Conservation (phyloP, 1,284 basidiomycete species). For the Porogramme epimiltina region DNA sequence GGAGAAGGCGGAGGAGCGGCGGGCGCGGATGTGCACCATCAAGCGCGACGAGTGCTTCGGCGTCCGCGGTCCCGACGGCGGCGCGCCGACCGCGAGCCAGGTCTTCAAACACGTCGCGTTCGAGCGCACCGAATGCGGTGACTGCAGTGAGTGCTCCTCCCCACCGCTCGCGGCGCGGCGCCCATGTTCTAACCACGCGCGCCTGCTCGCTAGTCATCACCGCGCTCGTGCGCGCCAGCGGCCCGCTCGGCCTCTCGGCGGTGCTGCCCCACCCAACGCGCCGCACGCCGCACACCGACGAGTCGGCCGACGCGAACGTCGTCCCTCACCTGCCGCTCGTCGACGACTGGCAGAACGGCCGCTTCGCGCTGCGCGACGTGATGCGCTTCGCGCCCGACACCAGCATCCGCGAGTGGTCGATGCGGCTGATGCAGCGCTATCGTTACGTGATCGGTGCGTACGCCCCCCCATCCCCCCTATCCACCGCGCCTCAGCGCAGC, state of each 20-base stretch:
- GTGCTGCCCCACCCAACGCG: constrained; percentile 41
- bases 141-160: constrained; percentile 42
- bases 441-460: constrained; percentile 38
- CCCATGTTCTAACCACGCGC: not conserved
- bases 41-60: constrained; percentile 26
- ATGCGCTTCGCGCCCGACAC: constrained; percentile 33
- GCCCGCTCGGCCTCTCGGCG: constrained; percentile 43
- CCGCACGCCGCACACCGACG: constrained; percentile 4
- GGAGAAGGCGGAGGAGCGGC: not conserved
- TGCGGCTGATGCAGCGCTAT: constrained; percentile 46
- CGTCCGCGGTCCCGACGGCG: constrained; percentile 6
- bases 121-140: constrained; percentile 44
- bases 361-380: constrained; percentile 42
- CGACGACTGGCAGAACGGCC: constrained; percentile 34
- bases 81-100: constrained; percentile 21
- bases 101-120: constrained; percentile 52
- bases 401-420: constrained; percentile 39
- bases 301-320: constrained; percentile 23
- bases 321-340: constrained; percentile 43
- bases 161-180: too few relatives aligned
- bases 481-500: too few relatives aligned
- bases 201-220: constrained; percentile 50
- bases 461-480: not conserved
- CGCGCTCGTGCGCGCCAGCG: constrained; percentile 45
- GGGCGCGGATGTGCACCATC: constrained; percentile 20